Conservation (phyloP, 371 early-diverging fungal genomes). For the Actinomortierella ambigua region DNA sequence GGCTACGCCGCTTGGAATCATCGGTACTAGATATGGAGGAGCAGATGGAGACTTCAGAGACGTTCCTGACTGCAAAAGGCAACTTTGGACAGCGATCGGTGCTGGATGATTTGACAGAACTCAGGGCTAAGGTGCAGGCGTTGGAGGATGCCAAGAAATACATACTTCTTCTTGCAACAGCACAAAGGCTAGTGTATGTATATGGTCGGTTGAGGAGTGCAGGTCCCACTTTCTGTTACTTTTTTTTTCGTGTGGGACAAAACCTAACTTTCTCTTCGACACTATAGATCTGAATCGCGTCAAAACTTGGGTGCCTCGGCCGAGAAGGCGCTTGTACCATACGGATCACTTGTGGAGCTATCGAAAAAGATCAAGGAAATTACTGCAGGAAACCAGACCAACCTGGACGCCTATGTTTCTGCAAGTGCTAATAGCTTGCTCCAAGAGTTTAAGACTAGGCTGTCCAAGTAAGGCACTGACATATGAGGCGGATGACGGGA, state of each 20-base stretch:
- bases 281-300: slow-evolving; percentile 22
- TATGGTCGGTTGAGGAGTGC: background rate
- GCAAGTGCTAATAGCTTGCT: slow-evolving; percentile 40
- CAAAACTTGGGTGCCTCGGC: slow-evolving; percentile 40
- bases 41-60: slow-evolving; percentile 31
- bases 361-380: slow-evolving; percentile 17
- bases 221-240: background rate
- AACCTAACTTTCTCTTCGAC: too few species aligned
- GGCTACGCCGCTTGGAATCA: slow-evolving; percentile 21
- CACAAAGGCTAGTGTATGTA: slow-evolving; percentile 35
- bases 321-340: slow-evolving; percentile 50
- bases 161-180: slow-evolving; percentile 19
- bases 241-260: background rate
- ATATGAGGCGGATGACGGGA: too few species aligned
- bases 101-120: slow-evolving; percentile 28
- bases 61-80: slow-evolving; percentile 29
- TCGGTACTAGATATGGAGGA: slow-evolving; percentile 35
- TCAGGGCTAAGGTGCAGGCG: slow-evolving; percentile 31
- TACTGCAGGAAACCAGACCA: slow-evolving; percentile 14
- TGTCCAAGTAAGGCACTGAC: slow-evolving; percentile 47
- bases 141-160: slow-evolving; percentile 39
- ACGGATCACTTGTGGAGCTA: slow-evolving; percentile 49
- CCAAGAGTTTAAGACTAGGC: slow-evolving; percentile 47
- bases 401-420: slow-evolving; percentile 32
- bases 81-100: slow-evolving; percentile 29